A percentile compares a stretch with the other conserved stretches of the same genome.
Evolutionary conservation across 495 filamentous ascomycete genomes (phyloP).

Genomic region (Geoglossum glabrum): DNA sequence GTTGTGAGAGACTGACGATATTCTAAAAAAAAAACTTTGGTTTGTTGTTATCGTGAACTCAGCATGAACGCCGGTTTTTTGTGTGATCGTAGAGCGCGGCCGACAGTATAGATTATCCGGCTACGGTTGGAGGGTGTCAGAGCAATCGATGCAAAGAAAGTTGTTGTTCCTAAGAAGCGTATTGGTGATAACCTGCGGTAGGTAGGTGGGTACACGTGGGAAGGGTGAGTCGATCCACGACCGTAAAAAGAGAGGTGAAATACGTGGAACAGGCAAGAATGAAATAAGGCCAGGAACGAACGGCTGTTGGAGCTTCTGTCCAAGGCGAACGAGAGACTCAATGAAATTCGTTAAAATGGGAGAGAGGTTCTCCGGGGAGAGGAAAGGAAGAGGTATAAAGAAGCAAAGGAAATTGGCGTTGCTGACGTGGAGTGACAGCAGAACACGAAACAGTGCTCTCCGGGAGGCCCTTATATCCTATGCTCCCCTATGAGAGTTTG

Average conservation of each 20-base stretch:
- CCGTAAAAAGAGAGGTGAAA: background rate
- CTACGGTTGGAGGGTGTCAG: background rate
- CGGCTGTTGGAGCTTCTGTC: background rate
- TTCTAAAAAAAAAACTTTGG: background rate
- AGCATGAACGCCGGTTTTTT: background rate
- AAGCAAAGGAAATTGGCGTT: background rate
- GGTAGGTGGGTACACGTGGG: background rate
- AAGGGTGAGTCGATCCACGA: background rate
- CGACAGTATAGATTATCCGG: background rate
- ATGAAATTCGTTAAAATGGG: slow-evolving; percentile 1
- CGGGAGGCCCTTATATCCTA: background rate
- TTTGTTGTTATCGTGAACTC: background rate
- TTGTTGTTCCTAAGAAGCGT: background rate
- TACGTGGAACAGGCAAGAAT: background rate
- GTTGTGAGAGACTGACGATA: background rate
- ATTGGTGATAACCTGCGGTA: background rate
- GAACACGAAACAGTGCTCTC: background rate
- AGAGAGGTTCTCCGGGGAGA: background rate
- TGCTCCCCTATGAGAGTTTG: background rate
- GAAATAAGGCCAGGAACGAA: background rate
- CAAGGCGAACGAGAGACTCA: background rate
- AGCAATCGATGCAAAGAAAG: background rate
- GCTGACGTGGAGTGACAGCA: slow-evolving; percentile 1
- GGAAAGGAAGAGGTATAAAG: background rate
- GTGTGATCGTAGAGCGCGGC: background rate